Evolutionary conservation across 768 basidiomycete genomes (phyloP), one percentile per base, ranked within the genome.

Genomic region (Pilatotrama ljubarskyi): DNA sequence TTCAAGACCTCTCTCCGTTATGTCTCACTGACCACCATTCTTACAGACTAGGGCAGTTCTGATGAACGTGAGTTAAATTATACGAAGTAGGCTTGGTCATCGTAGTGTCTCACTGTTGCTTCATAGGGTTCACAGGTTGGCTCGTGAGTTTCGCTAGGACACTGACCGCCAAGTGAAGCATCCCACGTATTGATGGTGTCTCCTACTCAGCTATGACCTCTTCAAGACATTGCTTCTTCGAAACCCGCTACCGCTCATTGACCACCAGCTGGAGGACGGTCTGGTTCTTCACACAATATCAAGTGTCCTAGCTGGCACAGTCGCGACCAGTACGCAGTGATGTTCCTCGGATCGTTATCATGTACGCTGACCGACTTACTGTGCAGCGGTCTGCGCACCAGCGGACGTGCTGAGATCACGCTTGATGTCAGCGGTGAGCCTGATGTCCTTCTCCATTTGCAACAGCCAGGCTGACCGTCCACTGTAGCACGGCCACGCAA

Each of bases 381-480:
- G 22, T 47, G 20, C 61, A 92, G 90, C 90, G 50, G 82, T 91
- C 13, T 90, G 87, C 59, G 87, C 90, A 20, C 90, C 90, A 14
- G 87, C 83, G 2, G 90, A 92, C 65, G 90, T 92, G 29, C 74
- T 92, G 63, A 79, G 83, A 66, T 89, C 90, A 24, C 83, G 90
- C 55, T 75, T 92, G 47, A 92, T 92, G 90, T 82, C 87, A 48
- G 84, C 85, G 40, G 90, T 91, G 51, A 49, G 83, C 25, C 60
- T 51, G 32, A 29, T 15, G 9, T n/a, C 20, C 18, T 9, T 37
- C 44, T 6, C 9, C 14, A 24, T 38, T 2, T n/a, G 46, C 20
- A 14, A 2, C n/a, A 42, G n/a, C 20, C n/a, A n/a, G n/a, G n/a
- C 47, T 67, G 51, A 55, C 59, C 44, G 58, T 24, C 38, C 29